Conservation (phyloP, 202 grass and related monocot species). For the Brachypodium distachyon region DNA sequence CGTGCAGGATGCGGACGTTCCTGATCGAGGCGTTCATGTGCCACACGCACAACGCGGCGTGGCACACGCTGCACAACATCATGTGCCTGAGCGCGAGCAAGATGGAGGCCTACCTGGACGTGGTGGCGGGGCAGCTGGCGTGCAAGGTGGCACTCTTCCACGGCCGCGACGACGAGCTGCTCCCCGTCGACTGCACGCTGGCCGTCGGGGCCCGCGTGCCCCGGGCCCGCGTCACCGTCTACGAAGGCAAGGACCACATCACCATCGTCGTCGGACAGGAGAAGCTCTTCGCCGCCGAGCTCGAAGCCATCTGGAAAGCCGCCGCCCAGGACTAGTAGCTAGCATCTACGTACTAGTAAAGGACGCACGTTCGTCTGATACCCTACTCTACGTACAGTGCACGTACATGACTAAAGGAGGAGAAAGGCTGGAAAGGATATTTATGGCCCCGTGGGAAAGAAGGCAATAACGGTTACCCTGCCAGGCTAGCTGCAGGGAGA, state of each 20-base stretch:
- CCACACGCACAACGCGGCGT: constrained; percentile 98
- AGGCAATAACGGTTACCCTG: constrained; percentile 18
- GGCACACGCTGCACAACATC: constrained; percentile 99
- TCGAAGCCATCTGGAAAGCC: constrained; percentile 74
- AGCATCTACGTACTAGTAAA: neutral
- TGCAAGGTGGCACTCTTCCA: constrained; percentile 82
- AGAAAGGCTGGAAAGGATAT: neutral
- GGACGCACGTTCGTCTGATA: too few species aligned
- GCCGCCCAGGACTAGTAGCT: constrained; percentile 20
- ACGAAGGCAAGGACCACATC: constrained; percentile 82
- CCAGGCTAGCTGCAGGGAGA: neutral
- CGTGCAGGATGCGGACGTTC: constrained; percentile 65
- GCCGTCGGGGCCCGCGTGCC: constrained; percentile 55
- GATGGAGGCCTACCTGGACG: constrained; percentile 82
- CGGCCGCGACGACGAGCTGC: constrained; percentile 80
- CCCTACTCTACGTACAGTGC: neutral
- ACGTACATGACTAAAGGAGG: neutral
- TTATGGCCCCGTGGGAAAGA: neutral
- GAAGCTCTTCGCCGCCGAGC: constrained; percentile 68
- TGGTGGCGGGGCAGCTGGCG: constrained; percentile 24
- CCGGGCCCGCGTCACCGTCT: constrained; percentile 68
- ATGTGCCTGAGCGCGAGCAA: constrained; percentile 72
- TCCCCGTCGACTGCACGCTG: constrained; percentile 70
- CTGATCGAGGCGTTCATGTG: constrained; percentile 98
- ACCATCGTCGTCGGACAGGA: constrained; percentile 92